Evolutionary conservation across 202 grass and related monocot genomes (phyloP).

Genomic region (Eragrostis tef): DNA sequence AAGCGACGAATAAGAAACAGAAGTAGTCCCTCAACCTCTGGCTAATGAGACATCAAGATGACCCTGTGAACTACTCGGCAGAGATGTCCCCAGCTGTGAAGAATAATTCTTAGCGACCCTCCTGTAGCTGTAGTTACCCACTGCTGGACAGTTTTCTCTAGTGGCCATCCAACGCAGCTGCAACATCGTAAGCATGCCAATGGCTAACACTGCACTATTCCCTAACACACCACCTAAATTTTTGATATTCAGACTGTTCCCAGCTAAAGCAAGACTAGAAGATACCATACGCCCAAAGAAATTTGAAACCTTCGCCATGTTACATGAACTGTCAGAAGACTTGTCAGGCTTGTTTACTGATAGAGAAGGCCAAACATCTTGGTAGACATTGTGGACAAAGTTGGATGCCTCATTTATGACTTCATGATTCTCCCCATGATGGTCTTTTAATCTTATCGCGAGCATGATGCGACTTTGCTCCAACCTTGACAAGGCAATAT

Average conservation of each 20-base stretch:
- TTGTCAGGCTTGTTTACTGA: constrained; percentile 48
- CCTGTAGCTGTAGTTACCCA: constrained; percentile 43
- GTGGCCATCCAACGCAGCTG: constrained; percentile 45
- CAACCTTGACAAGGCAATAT: constrained; percentile 58
- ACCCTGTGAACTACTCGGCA: neutral
- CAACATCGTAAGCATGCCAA: constrained; percentile 54
- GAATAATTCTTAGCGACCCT: constrained; percentile 19
- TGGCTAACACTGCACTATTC: constrained; percentile 47
- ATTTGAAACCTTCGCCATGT: constrained; percentile 18
- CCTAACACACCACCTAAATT: constrained; percentile 51
- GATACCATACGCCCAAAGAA: constrained; percentile 50
- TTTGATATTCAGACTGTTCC: constrained; percentile 43
- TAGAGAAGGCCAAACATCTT: constrained; percentile 44
- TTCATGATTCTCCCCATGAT: constrained; percentile 51
- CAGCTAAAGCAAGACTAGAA: constrained; percentile 43
- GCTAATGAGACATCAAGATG: constrained; percentile 58
- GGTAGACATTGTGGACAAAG: constrained; percentile 57
- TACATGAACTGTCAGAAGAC: neutral
- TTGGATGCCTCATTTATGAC: constrained; percentile 57
- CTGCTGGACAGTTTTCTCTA: constrained; percentile 26
- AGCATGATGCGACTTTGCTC: constrained; percentile 73
- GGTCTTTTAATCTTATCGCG: constrained; percentile 59
- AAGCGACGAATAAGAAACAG: constrained; percentile 20
- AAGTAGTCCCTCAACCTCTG: constrained; percentile 43
- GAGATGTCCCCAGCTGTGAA: constrained; percentile 28